A percentile compares a stretch with the other conserved stretches of the same genome.
Evolutionary conservation across 495 filamentous ascomycete species (phyloP).

Genomic region (Penicillium desertorum): DNA sequence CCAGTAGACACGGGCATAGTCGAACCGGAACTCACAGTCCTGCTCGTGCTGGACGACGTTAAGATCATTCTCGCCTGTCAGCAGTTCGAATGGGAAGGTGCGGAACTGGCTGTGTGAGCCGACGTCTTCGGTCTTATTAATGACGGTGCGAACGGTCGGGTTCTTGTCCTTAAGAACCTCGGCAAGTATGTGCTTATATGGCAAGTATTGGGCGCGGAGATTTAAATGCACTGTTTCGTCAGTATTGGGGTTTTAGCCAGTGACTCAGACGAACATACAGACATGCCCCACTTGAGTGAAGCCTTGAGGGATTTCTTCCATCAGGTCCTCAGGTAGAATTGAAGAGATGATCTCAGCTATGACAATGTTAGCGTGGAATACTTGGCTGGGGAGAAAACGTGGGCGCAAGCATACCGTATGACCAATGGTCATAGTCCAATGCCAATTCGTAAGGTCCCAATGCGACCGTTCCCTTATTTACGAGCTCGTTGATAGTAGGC

Average conservation of each 20-base stretch:
- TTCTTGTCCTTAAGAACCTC: conserved; percentile 88
- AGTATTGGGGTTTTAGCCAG: conserved; percentile 8
- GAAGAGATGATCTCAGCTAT: conserved; percentile 78
- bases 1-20: conserved; percentile 88
- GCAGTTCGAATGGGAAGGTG: conserved; percentile 91
- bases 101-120: conserved; percentile 82
- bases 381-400: background rate
- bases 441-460: conserved; percentile 71
- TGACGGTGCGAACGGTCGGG: conserved; percentile 74
- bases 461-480: conserved; percentile 61
- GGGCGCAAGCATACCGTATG: conserved; percentile 57
- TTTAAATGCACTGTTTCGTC: conserved; percentile 72
- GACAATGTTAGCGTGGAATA: background rate
- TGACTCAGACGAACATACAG: conserved; percentile 48
- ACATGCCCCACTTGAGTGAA: conserved; percentile 89
- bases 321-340: conserved; percentile 67
- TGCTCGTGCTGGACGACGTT: conserved; percentile 69
- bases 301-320: conserved; percentile 77
- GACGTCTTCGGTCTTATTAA: conserved; percentile 91
- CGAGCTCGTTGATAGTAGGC: conserved; percentile 62
- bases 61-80: conserved; percentile 75
- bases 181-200: conserved; percentile 82
- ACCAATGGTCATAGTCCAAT: conserved; percentile 85
- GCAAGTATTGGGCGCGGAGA: conserved; percentile 73
- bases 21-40: conserved; percentile 50